Evolutionary conservation across 2,329 filamentous ascomycete species (phyloP), one percentile per base, ranked within the genome.

Genomic region (Pseudomassariella vexata): DNA sequence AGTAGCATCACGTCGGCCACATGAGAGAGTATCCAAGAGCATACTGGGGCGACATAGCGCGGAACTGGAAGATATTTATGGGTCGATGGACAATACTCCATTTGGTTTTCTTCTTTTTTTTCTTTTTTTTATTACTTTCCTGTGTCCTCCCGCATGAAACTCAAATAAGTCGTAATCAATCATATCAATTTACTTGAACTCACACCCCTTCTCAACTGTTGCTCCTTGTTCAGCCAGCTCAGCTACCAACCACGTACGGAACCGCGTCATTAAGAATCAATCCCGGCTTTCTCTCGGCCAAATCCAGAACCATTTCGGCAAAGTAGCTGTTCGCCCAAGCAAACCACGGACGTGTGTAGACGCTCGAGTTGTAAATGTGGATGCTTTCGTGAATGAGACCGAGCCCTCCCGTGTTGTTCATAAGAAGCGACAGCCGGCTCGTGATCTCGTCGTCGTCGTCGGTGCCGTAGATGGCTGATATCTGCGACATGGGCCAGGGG

Each of bases 401-500:
- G 17, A 80, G 60, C n/a, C 63, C 60, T 42, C 70, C 76, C 2
- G 72, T 24, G 4, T 30, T 16, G 4, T 18, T 29, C 4, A 49
- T 36, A 16, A 55, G 33, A 3, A 41, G 41, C 16, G 40, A 28
- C n/a, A 85, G 55, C 32, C 67, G 66, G 18, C 60, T 54, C 35
- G 55, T 55, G 34, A 85, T 84, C 56, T 83, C 79, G 3, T 63
- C 62, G 39, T 82, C 76, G 34, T 77, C 66, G 29, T 78, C 66
- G 30, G 66, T 73, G 6, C 79, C 85, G 68, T 82, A 76, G 12
- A 77, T 76, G 48, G 81, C 77, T 18, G 83, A 70, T 5, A 85
- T 62, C 35, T 82, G 60, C 34, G 71, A 76, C 77, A 85, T 84
- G 4, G 81, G 80, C 80, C 80, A 85, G n/a, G 79, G 79, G 44